Evolutionary conservation across 2,329 filamentous ascomycete species (phyloP).

Genomic region (Aspergillus vadensis): DNA sequence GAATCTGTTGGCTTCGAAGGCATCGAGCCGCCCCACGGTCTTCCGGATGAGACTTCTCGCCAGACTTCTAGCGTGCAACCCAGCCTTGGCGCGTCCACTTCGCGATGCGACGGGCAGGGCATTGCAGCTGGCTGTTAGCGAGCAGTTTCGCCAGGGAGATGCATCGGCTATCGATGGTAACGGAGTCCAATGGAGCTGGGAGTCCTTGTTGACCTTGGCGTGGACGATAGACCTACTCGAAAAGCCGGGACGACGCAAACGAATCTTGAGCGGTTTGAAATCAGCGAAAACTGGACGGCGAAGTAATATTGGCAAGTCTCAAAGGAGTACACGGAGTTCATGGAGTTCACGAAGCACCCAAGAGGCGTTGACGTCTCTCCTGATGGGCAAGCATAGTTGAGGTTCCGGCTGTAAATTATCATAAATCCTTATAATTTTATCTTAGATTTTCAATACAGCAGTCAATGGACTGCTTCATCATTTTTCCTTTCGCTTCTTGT

Average conservation of each 20-base stretch:
- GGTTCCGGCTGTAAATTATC: constrained; percentile 28
- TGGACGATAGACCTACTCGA: constrained; percentile 50
- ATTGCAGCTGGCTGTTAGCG: constrained; percentile 54
- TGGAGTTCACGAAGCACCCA: constrained; percentile 37
- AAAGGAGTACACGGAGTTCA: constrained; percentile 43
- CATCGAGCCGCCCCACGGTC: constrained; percentile 48
- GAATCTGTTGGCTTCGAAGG: constrained; percentile 49
- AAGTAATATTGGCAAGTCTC: constrained; percentile 37
- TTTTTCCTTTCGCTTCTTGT: not conserved
- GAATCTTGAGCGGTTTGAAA: constrained; percentile 29
- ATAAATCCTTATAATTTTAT: not conserved
- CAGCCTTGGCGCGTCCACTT: constrained; percentile 57
- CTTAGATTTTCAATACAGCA: not conserved
- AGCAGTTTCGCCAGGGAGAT: constrained; percentile 40
- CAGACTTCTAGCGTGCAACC: constrained; percentile 55
- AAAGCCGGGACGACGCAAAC: constrained; percentile 37
- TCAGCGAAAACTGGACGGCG: constrained; percentile 37
- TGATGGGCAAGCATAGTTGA: constrained; percentile 35
- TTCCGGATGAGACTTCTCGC: constrained; percentile 54
- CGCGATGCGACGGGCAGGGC: constrained; percentile 56
- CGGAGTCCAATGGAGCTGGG: constrained; percentile 42
- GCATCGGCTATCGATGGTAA: constrained; percentile 36
- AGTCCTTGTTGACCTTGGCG: constrained; percentile 49
- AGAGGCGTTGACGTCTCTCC: constrained; percentile 34
- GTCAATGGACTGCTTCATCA: not conserved